Percentiles rank a stretch among this genome's conserved stretches.
These are phyloP conservation scores for Ustilago loliicola DNA, from an alignment of 1,284 basidiomycete species.

Conservation along the genomic window DNA sequence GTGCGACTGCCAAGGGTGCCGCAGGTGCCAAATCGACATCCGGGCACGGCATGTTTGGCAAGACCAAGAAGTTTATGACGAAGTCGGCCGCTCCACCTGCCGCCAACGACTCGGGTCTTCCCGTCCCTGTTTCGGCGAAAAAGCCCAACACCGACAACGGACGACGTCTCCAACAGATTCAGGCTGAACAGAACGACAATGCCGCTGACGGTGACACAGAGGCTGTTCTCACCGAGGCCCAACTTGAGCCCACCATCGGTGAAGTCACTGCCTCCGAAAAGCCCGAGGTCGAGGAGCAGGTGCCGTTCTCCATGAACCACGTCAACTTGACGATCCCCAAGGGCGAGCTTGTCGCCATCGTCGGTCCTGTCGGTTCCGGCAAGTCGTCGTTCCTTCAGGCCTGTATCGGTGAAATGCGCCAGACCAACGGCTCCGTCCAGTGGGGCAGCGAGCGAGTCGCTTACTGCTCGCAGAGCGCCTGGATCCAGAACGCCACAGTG, in stretches of 20 bases:
- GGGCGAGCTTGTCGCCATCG: slow-evolving; percentile 63
- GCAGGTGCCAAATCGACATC: slow-evolving; percentile 9
- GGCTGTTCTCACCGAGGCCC: slow-evolving; percentile 32
- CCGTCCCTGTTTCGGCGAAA: slow-evolving; percentile 32
- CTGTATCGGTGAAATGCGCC: slow-evolving; percentile 67
- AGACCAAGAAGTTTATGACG: slow-evolving; percentile 37
- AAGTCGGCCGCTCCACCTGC: slow-evolving; percentile 30
- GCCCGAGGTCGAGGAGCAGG: slow-evolving; percentile 23
- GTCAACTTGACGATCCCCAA: slow-evolving; percentile 52
- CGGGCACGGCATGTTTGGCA: slow-evolving; percentile 29
- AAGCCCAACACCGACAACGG: slow-evolving; percentile 29
- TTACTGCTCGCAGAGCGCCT: slow-evolving; percentile 87
- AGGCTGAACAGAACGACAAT: slow-evolving; percentile 40
- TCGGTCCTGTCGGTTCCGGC: slow-evolving; percentile 68
- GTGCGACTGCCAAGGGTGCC: slow-evolving; percentile 26
- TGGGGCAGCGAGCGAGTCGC: slow-evolving; percentile 73
- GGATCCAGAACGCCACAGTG: slow-evolving; percentile 87
- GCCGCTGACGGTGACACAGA: slow-evolving; percentile 37
- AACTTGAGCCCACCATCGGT: slow-evolving; percentile 32
- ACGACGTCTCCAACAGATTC: slow-evolving; percentile 37
- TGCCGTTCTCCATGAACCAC: slow-evolving; percentile 59
- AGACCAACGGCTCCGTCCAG: slow-evolving; percentile 54
- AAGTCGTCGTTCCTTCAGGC: slow-evolving; percentile 67
- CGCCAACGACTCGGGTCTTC: slow-evolving; percentile 35
- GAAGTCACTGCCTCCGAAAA: slow-evolving; percentile 31